Evolutionary conservation across 352 stramenopile genomes (phyloP).

Genomic region (Blastocystis sp.): DNA sequence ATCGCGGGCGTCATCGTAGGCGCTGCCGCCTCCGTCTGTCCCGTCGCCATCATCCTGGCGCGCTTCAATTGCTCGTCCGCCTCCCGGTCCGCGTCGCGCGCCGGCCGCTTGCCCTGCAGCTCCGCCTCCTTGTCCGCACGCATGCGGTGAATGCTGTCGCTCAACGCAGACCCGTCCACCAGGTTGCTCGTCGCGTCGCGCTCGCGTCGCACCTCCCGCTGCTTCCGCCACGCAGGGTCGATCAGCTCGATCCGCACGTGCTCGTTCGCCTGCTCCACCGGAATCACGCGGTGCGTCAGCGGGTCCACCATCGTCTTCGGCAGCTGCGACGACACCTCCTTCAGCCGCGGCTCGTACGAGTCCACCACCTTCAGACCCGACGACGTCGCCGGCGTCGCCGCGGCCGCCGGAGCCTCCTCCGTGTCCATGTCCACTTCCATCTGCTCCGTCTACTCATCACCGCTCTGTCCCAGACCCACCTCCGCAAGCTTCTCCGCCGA

Average conservation of each 20-base stretch:
- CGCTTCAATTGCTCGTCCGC: background rate
- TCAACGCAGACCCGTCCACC: constrained; percentile 82
- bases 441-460: constrained; percentile 43
- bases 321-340: constrained; percentile 61
- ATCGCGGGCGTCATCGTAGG: background rate
- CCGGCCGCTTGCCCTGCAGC: background rate
- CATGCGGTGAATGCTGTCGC: background rate
- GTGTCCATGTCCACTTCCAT: constrained; percentile 60
- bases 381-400: constrained; percentile 5
- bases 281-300: constrained; percentile 75
- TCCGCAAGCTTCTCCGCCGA: constrained; percentile 58
- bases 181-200: constrained; percentile 90
- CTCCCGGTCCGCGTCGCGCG: background rate
- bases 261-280: constrained; percentile 78
- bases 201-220: constrained; percentile 82
- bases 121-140: background rate
- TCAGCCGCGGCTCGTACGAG: constrained; percentile 58
- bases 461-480: constrained; percentile 23
- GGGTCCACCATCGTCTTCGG: constrained; percentile 69
- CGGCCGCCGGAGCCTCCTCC: constrained; percentile 46
- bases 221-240: constrained; percentile 91
- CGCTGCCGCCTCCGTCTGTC: background rate
- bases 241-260: constrained; percentile 96
- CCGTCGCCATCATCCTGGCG: background rate
- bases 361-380: constrained; percentile 55